phyloP scores from a whole-genome alignment of 176 grass and related monocot genomes.

The Urochloa ruziziensis region DNA sequence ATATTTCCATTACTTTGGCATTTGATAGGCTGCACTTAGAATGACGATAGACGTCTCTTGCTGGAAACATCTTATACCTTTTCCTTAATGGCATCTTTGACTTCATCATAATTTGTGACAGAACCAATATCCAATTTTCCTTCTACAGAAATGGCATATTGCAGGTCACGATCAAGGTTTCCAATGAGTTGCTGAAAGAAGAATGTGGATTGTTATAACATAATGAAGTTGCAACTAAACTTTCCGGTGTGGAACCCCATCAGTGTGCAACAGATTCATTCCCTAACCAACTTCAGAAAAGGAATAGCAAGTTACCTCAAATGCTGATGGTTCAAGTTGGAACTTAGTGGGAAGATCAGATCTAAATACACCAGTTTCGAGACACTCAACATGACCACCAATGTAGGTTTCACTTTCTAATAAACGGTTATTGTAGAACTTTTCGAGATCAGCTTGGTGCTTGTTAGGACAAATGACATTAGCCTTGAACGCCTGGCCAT shows the following conservation, averaged over 20 bases:
- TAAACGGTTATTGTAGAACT: constrained; percentile 86
- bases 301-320: constrained; percentile 53
- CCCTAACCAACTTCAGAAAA: constrained; percentile 13
- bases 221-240: constrained; percentile 5
- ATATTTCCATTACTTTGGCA: constrained; percentile 7
- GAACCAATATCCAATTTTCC: constrained; percentile 91
- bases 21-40: background rate
- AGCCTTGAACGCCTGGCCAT: constrained; percentile 85
- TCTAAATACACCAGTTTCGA: constrained; percentile 99
- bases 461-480: constrained; percentile 97
- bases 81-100: constrained; percentile 88
- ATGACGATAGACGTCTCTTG: constrained; percentile 27
- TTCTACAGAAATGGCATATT: constrained; percentile 87
- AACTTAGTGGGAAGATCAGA: constrained; percentile 98
- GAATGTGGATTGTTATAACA: constrained; percentile 34
- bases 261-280: constrained; percentile 27
- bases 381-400: constrained; percentile 96
- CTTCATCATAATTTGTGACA: constrained; percentile 91
- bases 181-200: constrained; percentile 78
- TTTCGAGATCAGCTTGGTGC: constrained; percentile 85
- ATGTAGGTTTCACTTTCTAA: constrained; percentile 99
- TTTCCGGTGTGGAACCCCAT: background rate
- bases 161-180: constrained; percentile 97
- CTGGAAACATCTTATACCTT: constrained; percentile 54
- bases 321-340: constrained; percentile 80